These are phyloP conservation scores for Torrubiella hemipterigena DNA, from an alignment of 2,329 filamentous ascomycete genomes.

Conservation along the genomic window DNA sequence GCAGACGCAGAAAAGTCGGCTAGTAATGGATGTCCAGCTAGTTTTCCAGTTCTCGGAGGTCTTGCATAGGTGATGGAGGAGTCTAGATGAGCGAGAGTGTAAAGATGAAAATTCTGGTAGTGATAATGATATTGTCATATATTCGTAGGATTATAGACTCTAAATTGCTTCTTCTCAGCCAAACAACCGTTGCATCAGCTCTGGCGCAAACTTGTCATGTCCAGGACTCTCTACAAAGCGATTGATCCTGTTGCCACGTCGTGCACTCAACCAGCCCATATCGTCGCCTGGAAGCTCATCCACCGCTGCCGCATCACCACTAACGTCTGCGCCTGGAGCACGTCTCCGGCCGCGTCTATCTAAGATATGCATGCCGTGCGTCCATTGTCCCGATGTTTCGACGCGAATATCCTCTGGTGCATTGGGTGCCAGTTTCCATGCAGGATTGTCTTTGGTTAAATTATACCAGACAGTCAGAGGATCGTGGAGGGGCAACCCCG, in stretches of 20 bases:
- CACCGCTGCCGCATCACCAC: slow-evolving; percentile 16
- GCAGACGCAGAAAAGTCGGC: too few relatives aligned
- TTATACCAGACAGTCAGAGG: slow-evolving; percentile 63
- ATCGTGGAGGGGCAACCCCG: slow-evolving; percentile 53
- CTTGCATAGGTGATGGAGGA: too few relatives aligned
- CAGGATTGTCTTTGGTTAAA: slow-evolving; percentile 38
- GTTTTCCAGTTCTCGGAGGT: too few relatives aligned
- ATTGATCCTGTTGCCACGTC: slow-evolving; percentile 61
- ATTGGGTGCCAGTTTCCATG: slow-evolving; percentile 36
- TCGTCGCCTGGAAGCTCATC: slow-evolving; percentile 50
- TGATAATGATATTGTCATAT: too few relatives aligned
- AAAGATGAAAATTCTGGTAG: too few relatives aligned
- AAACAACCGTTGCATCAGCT: slow-evolving; percentile 50
- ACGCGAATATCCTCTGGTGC: slow-evolving; percentile 62
- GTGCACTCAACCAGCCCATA: slow-evolving; percentile 56
- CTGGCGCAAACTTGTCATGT: slow-evolving; percentile 44
- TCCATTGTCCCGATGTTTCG: slow-evolving; percentile 81
- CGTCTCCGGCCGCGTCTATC: slow-evolving; percentile 52
- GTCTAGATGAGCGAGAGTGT: too few relatives aligned
- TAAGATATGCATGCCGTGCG: slow-evolving; percentile 70
- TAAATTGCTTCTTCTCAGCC: too few relatives aligned
- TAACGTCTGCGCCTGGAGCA: slow-evolving; percentile 20
- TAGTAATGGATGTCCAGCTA: too few relatives aligned
- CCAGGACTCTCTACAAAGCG: slow-evolving; percentile 56
- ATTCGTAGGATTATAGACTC: too few relatives aligned